phyloP scores from a whole-genome alignment of 2,329 filamentous ascomycete genomes.

The Cercospora sesami region DNA sequence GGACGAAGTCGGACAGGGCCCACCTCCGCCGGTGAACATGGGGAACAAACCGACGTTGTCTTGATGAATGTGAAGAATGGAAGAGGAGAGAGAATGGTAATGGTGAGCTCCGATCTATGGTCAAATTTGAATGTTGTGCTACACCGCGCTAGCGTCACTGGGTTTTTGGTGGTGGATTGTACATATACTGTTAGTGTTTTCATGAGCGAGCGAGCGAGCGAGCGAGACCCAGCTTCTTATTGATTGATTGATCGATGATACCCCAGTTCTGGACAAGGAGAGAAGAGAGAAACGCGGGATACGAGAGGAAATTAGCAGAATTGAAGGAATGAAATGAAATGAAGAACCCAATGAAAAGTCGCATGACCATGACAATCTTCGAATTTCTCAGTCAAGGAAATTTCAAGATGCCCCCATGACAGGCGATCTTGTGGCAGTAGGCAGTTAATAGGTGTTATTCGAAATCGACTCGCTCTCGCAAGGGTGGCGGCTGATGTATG shows the following conservation, averaged over 20 bases:
- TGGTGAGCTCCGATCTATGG: not conserved
- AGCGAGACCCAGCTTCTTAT: not conserved
- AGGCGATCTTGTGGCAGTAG: no score
- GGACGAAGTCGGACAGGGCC: conserved; percentile 58
- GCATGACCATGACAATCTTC: no score
- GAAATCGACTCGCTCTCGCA: no score
- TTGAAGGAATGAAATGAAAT: not conserved
- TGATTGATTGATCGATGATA: not conserved
- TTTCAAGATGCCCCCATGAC: no score
- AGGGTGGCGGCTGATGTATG: no score
- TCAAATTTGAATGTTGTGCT: not conserved
- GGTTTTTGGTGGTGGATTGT: no score
- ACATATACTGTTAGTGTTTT: no score
- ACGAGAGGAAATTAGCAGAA: no score
- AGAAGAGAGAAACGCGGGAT: not conserved
- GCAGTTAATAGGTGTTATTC: no score
- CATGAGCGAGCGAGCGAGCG: not conserved
- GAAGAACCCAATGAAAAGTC: not conserved
- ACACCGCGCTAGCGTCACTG: no score
- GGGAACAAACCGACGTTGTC: conserved; percentile 67
- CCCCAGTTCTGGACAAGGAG: not conserved
- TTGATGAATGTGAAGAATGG: not conserved
- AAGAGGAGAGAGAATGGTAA: not conserved
- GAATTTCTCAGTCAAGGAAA: no score
- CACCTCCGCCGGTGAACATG: conserved; percentile 82